phyloP scores from a whole-genome alignment of 768 basidiomycete species.

The Pulveroboletus sp. region DNA sequence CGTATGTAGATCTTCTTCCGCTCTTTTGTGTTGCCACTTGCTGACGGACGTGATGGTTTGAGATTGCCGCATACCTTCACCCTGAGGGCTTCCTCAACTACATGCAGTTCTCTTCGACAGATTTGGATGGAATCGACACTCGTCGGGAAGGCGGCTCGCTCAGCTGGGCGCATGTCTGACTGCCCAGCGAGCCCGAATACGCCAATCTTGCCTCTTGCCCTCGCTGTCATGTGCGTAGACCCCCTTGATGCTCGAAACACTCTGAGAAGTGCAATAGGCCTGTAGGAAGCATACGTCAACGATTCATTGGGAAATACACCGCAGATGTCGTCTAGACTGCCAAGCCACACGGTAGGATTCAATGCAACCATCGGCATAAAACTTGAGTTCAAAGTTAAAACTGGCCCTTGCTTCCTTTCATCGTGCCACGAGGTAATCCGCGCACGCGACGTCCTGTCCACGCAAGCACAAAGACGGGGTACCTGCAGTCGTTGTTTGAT shows the following conservation, averaged over 20 bases:
- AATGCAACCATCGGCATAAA: not conserved
- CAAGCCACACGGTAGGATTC: not conserved
- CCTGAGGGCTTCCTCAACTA: conserved; percentile 24
- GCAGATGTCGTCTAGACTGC: conserved; percentile 1
- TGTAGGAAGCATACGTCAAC: not conserved
- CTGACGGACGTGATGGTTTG: not conserved
- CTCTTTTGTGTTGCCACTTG: too few relatives aligned
- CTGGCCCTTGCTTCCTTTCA: not conserved
- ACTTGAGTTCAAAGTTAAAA: not conserved
- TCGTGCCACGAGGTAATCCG: not conserved
- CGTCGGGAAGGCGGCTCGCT: conserved; percentile 24
- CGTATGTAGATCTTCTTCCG: not conserved
- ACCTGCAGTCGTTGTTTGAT: not conserved
- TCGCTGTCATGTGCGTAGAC: conserved; percentile 13
- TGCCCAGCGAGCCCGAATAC: conserved; percentile 42
- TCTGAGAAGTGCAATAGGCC: not conserved
- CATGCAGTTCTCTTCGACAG: conserved; percentile 34
- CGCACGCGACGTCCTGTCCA: not conserved
- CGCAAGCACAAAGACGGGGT: not conserved
- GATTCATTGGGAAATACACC: not conserved
- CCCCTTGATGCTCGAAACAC: too few relatives aligned
- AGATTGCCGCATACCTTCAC: conserved; percentile 38
- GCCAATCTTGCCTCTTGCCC: conserved; percentile 35
- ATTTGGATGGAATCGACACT: conserved; percentile 32
- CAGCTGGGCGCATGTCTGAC: conserved; percentile 34